A percentile compares a stretch with the other conserved stretches of the same genome.
Evolutionary conservation across 305 asterid species (phyloP).

Genomic region (Fraxinus xanthoxyloides): DNA sequence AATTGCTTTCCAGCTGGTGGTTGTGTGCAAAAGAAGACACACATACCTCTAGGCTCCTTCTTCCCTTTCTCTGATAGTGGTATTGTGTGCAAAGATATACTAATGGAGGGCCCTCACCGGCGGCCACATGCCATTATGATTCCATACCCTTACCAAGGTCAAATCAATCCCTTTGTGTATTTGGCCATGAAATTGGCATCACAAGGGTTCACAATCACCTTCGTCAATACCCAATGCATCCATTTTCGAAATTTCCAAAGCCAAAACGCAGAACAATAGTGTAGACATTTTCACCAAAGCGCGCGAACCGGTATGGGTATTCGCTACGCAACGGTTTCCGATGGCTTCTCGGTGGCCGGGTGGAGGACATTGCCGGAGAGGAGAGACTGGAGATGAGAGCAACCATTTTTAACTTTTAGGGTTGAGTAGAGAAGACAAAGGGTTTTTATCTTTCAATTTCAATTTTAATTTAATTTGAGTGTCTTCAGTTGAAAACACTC

Average conservation of each 20-base stretch:
- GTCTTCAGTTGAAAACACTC: too few relatives aligned
- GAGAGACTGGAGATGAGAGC: too few relatives aligned
- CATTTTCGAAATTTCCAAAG: constrained; percentile 54
- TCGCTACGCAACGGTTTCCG: constrained; percentile 53
- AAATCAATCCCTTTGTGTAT: constrained; percentile 48
- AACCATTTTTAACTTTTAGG: too few relatives aligned
- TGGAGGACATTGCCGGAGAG: too few relatives aligned
- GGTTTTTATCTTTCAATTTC: too few relatives aligned
- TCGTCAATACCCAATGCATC: constrained; percentile 63
- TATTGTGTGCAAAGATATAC: background rate
- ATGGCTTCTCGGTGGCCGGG: constrained; percentile 46
- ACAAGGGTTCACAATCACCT: constrained; percentile 56
- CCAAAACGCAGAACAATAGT: constrained; percentile 30
- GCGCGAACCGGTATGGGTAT: constrained; percentile 54
- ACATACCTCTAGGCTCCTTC: background rate
- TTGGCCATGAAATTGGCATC: constrained; percentile 53
- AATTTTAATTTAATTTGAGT: too few relatives aligned
- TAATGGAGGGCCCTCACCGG: constrained; percentile 33
- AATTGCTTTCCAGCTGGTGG: background rate
- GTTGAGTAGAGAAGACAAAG: too few relatives aligned
- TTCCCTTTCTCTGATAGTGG: background rate
- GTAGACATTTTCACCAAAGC: constrained; percentile 50
- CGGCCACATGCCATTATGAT: constrained; percentile 52
- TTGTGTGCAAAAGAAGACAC: background rate
- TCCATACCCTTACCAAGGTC: constrained; percentile 55